Conservation (phyloP, 106 monocot species). For the Chionographis japonica region DNA sequence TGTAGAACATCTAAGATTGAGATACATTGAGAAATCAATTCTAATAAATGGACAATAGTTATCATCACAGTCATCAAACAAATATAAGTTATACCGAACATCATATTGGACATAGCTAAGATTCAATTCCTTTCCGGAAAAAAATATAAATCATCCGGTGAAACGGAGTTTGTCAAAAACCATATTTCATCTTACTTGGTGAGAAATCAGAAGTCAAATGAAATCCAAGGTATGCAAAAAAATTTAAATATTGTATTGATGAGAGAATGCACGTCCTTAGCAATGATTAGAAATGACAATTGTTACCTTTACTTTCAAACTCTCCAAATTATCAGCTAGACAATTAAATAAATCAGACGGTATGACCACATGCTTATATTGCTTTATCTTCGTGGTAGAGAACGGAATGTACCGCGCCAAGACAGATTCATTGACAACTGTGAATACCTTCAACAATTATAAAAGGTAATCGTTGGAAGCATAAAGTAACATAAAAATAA, state of each 20-base stretch:
- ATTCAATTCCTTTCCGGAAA: no score
- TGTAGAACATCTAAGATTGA: no score
- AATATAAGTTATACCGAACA: no score
- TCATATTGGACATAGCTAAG: no score
- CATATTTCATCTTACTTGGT: no score
- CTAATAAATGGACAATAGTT: no score
- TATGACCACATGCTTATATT: slow-evolving; percentile 30
- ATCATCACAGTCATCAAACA: no score
- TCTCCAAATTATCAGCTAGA: slow-evolving; percentile 15
- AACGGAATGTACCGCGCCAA: slow-evolving; percentile 54
- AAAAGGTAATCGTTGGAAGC: not conserved
- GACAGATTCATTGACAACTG: slow-evolving; percentile 45
- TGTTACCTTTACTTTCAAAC: slow-evolving; percentile 37
- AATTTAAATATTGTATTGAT: not conserved
- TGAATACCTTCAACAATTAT: slow-evolving; percentile 46
- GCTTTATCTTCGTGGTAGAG: slow-evolving; percentile 32
- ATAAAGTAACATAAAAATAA: not conserved
- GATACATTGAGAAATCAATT: no score
- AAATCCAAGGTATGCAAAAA: not conserved
- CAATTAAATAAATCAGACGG: slow-evolving; percentile 10
- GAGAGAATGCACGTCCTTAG: not conserved
- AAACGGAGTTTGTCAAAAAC: no score
- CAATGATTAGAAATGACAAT: not conserved
- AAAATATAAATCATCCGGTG: no score
- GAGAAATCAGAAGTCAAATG: not conserved